phyloP scores from a whole-genome alignment of 169 alveolate genomes.

The Theileria annulata region DNA sequence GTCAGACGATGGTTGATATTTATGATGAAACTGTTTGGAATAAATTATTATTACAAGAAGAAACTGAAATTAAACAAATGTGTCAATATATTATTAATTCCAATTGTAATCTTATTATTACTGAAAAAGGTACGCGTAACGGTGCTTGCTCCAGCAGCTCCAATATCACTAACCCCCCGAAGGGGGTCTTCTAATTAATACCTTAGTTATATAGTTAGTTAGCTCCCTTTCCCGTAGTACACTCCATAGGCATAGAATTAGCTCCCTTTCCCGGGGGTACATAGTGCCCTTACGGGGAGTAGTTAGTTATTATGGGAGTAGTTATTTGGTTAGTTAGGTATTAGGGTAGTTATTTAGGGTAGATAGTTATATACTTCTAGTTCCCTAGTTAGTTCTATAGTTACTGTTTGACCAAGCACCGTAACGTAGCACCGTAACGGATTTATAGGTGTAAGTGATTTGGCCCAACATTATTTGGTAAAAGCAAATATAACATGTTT shows the following conservation, averaged over 20 bases:
- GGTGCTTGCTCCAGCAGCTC: background rate
- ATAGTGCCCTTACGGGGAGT: no score
- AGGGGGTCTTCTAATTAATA: no score
- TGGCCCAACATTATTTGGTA: conserved; percentile 95
- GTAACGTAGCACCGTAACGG: no score
- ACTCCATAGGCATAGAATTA: no score
- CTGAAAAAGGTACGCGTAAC: conserved; percentile 90
- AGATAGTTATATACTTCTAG: no score
- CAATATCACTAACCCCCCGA: no score
- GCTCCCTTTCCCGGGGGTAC: no score
- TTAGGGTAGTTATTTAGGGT: no score
- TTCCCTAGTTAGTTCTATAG: no score
- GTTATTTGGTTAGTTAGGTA: no score
- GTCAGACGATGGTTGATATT: conserved; percentile 96
- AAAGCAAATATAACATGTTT: conserved; percentile 93
- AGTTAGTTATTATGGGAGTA: no score
- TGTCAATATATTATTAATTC: conserved; percentile 94
- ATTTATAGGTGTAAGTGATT: conserved; percentile 86
- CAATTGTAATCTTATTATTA: conserved; percentile 95
- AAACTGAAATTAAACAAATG: conserved; percentile 93
- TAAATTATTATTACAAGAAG: conserved; percentile 92
- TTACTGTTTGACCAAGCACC: no score
- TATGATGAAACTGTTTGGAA: conserved; percentile 95
- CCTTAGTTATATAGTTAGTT: background rate
- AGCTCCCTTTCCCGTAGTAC: background rate